These are phyloP conservation scores for Datisca glomerata DNA, from an alignment of 306 rosid species.

Conservation along the genomic window DNA sequence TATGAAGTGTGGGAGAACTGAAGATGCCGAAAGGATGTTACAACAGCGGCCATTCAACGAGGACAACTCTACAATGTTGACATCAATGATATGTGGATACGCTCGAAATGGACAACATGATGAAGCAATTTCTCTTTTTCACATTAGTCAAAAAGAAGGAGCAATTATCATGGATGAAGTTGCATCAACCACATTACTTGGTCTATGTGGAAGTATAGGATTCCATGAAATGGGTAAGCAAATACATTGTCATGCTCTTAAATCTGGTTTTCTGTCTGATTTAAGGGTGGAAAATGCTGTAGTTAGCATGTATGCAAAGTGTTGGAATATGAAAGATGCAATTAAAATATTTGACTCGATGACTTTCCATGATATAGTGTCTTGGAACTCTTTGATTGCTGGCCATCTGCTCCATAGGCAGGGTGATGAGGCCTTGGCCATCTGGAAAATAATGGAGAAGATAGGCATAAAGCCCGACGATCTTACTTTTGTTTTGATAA, in stretches of 20 bases:
- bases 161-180: constrained; percentile 56
- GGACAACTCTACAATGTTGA: constrained; percentile 37
- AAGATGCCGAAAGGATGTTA: constrained; percentile 53
- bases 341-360: constrained; percentile 33
- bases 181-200: constrained; percentile 40
- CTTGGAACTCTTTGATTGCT: constrained; percentile 75
- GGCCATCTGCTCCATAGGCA: constrained; percentile 60
- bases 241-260: constrained; percentile 55
- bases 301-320: constrained; percentile 75
- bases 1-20: constrained; percentile 62
- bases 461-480: constrained; percentile 47
- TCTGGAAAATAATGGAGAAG: constrained; percentile 65
- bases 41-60: constrained; percentile 35
- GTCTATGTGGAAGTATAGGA: constrained; percentile 61
- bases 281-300: constrained; percentile 59
- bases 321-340: constrained; percentile 66
- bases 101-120: constrained; percentile 46
- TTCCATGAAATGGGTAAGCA: constrained; percentile 73
- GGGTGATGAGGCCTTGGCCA: constrained; percentile 56
- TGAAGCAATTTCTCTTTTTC: constrained; percentile 55
- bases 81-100: constrained; percentile 73
- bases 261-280: constrained; percentile 44
- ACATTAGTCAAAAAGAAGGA: constrained; percentile 37
- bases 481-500: constrained; percentile 42
- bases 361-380: constrained; percentile 40